phyloP scores from a whole-genome alignment of 1,139 yeast genomes.

The Debaryomyces sp. region DNA sequence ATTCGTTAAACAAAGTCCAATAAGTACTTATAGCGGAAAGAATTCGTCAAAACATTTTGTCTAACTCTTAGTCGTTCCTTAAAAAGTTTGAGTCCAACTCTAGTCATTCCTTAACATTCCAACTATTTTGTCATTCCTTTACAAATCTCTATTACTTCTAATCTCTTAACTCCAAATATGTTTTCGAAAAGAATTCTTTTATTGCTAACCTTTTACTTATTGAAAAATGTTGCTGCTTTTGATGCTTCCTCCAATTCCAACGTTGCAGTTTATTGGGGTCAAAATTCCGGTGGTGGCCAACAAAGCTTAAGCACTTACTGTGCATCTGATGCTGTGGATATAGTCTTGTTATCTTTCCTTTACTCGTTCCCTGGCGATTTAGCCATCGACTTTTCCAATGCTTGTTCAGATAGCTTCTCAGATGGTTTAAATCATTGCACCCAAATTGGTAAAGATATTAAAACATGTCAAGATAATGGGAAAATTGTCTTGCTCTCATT shows the following conservation, averaged over 20 bases:
- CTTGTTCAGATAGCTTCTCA: constrained; percentile 56
- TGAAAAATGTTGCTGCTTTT: constrained; percentile 30
- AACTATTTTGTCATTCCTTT: constrained; percentile 7
- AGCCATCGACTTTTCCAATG: constrained; percentile 68
- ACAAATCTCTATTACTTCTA: not conserved
- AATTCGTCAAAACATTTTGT: not conserved
- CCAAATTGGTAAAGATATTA: constrained; percentile 71
- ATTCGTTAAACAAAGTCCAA: not conserved
- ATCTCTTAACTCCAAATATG: constrained; percentile 3
- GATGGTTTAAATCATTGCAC: constrained; percentile 64
- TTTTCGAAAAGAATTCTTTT: constrained; percentile 7
- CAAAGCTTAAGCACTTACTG: constrained; percentile 68
- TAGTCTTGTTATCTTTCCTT: constrained; percentile 72
- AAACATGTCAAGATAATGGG: constrained; percentile 80
- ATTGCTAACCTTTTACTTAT: constrained; percentile 8
- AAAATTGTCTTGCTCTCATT: constrained; percentile 77
- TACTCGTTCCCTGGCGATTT: constrained; percentile 54
- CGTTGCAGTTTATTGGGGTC: constrained; percentile 92
- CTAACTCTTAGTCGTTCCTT: constrained; percentile 3
- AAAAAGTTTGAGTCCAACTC: constrained; percentile 9
- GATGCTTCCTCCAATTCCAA: constrained; percentile 53
- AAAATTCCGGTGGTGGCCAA: constrained; percentile 79
- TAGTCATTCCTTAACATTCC: constrained; percentile 12
- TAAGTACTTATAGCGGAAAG: not conserved
- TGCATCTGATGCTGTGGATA: constrained; percentile 66